phyloP scores from a whole-genome alignment of 805 yeast species.

The Wickerhamiella brachini region DNA sequence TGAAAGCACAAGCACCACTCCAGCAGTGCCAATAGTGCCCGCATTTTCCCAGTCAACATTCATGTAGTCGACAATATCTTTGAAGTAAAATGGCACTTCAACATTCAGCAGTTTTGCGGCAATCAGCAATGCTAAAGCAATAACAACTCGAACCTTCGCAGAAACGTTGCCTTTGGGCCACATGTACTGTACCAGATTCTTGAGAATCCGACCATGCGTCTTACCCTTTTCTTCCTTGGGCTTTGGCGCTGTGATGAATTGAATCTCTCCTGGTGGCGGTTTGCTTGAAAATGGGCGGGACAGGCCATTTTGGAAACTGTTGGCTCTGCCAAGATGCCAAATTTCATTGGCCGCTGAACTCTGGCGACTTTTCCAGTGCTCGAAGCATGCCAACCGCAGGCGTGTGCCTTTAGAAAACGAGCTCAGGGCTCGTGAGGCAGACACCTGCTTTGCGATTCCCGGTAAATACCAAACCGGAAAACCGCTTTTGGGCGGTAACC shows the following conservation, averaged over 20 bases:
- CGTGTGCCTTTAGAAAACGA: not conserved
- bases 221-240: not conserved
- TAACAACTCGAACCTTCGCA: conserved; percentile 52
- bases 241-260: not conserved
- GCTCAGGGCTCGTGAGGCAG: not conserved
- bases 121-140: conserved; percentile 62
- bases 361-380: not conserved
- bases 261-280: not conserved
- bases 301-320: not conserved
- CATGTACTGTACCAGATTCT: conserved; percentile 20
- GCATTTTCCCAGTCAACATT: conserved; percentile 72
- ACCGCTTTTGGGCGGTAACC: not conserved
- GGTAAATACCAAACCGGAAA: not conserved
- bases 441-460: not conserved
- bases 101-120: conserved; percentile 79
- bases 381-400: not conserved
- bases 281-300: not conserved
- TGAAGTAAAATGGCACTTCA: conserved; percentile 92
- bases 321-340: not conserved
- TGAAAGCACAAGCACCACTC: conserved; percentile 42
- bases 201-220: conserved; percentile 11
- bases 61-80: conserved; percentile 79
- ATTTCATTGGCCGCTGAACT: not conserved
- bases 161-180: conserved; percentile 25
- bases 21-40: conserved; percentile 46